Evolutionary conservation across 257 asterid species (phyloP).

Genomic region (Petrea volubilis): DNA sequence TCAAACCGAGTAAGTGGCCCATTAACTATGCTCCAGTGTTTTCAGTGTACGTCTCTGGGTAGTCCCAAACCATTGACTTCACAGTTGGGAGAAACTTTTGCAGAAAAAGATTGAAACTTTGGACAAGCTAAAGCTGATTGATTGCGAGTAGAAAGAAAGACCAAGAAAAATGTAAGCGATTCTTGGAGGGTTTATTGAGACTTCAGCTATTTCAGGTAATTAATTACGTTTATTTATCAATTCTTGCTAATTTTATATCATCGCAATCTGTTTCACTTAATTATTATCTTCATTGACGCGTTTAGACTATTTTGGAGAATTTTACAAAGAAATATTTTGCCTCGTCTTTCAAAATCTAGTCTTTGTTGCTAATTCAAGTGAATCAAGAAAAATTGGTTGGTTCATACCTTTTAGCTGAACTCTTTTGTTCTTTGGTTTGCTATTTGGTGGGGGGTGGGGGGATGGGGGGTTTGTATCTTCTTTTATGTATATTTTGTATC

Average conservation of each 20-base stretch:
- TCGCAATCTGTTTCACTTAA: slow-evolving; percentile 2
- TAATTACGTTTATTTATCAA: not conserved
- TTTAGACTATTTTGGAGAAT: not conserved
- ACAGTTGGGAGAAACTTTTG: not conserved
- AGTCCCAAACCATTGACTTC: not conserved
- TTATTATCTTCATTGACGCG: not conserved
- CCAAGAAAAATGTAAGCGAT: not conserved
- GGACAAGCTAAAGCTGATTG: slow-evolving; percentile 3
- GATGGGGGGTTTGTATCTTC: not conserved
- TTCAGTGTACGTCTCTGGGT: not conserved
- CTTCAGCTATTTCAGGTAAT: slow-evolving; percentile 17
- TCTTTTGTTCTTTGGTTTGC: not conserved
- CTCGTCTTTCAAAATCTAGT: not conserved
- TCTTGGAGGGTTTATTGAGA: not conserved
- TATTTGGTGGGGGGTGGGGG: not conserved
- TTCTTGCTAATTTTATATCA: not conserved
- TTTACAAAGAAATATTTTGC: not conserved
- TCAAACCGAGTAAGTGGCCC: slow-evolving; percentile 15
- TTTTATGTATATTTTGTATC: not conserved
- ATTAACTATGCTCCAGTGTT: not conserved
- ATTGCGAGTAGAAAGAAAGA: not conserved
- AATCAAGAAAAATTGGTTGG: not conserved
- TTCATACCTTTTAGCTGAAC: not conserved
- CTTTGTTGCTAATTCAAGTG: not conserved
- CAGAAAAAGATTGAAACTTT: slow-evolving; percentile 6